phyloP scores from a whole-genome alignment of 306 rosid species.

The Hylodesmum podocarpum region DNA sequence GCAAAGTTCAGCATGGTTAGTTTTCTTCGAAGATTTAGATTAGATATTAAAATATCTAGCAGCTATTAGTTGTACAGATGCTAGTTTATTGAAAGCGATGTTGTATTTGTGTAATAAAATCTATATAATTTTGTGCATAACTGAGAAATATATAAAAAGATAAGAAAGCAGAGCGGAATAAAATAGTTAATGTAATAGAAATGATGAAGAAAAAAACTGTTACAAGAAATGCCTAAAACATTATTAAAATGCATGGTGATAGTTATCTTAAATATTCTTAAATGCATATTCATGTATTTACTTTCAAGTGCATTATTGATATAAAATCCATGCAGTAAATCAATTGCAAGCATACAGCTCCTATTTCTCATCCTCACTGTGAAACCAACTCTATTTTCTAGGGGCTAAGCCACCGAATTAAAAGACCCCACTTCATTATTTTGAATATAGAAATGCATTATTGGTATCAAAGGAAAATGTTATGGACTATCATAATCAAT shows the following conservation, averaged over 20 bases:
- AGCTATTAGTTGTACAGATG: not conserved
- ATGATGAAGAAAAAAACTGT: not conserved
- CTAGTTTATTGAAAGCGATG: no score
- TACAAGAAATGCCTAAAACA: not conserved
- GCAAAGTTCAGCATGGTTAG: no score
- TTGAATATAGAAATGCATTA: slow-evolving; percentile 32
- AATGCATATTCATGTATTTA: not conserved
- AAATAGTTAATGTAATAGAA: not conserved
- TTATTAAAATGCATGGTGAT: not conserved
- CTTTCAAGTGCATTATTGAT: slow-evolving; percentile 1
- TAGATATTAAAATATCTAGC: not conserved
- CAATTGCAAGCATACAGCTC: slow-evolving; percentile 21
- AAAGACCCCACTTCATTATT: slow-evolving; percentile 33
- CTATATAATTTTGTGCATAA: not conserved
- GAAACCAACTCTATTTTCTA: slow-evolving; percentile 4
- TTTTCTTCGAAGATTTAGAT: not conserved
- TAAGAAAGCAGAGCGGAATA: not conserved
- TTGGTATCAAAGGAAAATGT: slow-evolving; percentile 24
- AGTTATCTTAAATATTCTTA: not conserved
- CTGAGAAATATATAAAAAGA: not conserved
- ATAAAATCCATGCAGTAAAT: slow-evolving; percentile 22
- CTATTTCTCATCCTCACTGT: not conserved
- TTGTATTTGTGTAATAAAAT: no score
- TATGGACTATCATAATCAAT: slow-evolving; percentile 30
- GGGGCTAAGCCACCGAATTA: slow-evolving; percentile 9